These are phyloP conservation scores for Mycena chlorophos DNA, from an alignment of 768 basidiomycete species.

Conservation along the genomic window DNA sequence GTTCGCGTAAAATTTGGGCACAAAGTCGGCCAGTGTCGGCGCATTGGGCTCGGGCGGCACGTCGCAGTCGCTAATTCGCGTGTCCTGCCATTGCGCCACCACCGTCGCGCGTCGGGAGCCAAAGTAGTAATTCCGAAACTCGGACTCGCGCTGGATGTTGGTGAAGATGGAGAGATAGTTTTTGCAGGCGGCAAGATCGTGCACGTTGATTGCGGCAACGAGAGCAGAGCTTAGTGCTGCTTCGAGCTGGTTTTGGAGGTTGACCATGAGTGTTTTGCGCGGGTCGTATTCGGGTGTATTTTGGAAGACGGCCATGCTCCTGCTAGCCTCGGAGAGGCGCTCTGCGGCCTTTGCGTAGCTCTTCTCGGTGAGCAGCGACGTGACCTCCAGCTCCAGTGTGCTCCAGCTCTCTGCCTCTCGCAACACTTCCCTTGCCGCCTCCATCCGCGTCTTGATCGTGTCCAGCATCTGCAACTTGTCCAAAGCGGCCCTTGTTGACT, in stretches of 20 bases:
- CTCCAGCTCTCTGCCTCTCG: slow-evolving; percentile 97
- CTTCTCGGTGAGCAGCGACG: slow-evolving; percentile 74
- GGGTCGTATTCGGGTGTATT: slow-evolving; percentile 91
- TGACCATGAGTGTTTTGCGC: slow-evolving; percentile 82
- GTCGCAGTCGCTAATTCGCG: slow-evolving; percentile 54
- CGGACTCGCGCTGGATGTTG: slow-evolving; percentile 87
- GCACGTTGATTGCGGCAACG: slow-evolving; percentile 79
- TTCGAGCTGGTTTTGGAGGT: slow-evolving; percentile 94
- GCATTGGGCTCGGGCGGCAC: slow-evolving; percentile 23
- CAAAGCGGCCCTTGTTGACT: slow-evolving; percentile 64
- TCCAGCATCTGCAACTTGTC: slow-evolving; percentile 82
- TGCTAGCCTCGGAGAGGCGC: slow-evolving; percentile 83
- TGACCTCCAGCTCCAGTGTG: slow-evolving; percentile 90
- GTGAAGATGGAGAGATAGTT: slow-evolving; percentile 85
- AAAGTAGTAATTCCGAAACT: slow-evolving; percentile 94
- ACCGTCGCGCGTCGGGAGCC: slow-evolving; percentile 71
- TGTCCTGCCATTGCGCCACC: slow-evolving; percentile 68
- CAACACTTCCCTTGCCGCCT: slow-evolving; percentile 83
- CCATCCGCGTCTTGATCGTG: slow-evolving; percentile 82
- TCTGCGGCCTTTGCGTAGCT: slow-evolving; percentile 90
- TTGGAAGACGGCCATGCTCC: slow-evolving; percentile 89
- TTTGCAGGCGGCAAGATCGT: slow-evolving; percentile 73
- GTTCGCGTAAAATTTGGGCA: slow-evolving; percentile 71
- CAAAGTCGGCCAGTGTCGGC: slow-evolving; percentile 63
- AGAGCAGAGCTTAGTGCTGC: slow-evolving; percentile 88